A percentile compares a stretch with the other conserved stretches of the same genome.
These are phyloP conservation scores for Rubia occidens DNA, from an alignment of 305 asterid species.

Conservation along the genomic window DNA sequence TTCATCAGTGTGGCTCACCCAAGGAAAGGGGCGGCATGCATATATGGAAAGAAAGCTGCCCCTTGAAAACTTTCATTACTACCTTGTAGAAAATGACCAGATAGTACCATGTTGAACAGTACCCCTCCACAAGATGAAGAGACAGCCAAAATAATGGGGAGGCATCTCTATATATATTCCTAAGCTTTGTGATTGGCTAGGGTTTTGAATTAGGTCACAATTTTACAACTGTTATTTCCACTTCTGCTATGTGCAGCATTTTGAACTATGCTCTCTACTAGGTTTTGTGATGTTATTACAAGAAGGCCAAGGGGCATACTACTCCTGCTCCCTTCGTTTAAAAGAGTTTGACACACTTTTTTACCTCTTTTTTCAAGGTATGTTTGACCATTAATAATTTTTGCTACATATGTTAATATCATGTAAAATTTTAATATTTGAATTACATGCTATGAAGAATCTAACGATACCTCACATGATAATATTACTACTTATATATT, in stretches of 20 bases:
- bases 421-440: too few relatives aligned
- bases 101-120: constrained; percentile 5
- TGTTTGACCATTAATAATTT: too few relatives aligned
- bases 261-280: neutral
- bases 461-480: too few relatives aligned
- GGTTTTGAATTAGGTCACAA: constrained; percentile 20
- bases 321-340: too few relatives aligned
- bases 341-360: too few relatives aligned
- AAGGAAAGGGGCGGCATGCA: constrained; percentile 24
- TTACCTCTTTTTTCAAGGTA: too few relatives aligned
- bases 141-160: neutral
- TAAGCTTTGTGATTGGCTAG: constrained; percentile 14
- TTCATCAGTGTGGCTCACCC: neutral
- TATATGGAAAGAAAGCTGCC: constrained; percentile 23
- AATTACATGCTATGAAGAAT: too few relatives aligned
- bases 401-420: too few relatives aligned
- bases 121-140: neutral
- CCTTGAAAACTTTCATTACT: constrained; percentile 5
- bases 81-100: constrained; percentile 7
- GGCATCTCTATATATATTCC: neutral
- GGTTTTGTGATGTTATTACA: neutral
- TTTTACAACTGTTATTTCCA: neutral
- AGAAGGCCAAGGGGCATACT: neutral
- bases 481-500: too few relatives aligned
- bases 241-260: neutral